Evolutionary conservation across 345 rosid species (phyloP), one percentile per base, ranked within the genome.

Genomic region (Crucihimalaya himalaica): DNA sequence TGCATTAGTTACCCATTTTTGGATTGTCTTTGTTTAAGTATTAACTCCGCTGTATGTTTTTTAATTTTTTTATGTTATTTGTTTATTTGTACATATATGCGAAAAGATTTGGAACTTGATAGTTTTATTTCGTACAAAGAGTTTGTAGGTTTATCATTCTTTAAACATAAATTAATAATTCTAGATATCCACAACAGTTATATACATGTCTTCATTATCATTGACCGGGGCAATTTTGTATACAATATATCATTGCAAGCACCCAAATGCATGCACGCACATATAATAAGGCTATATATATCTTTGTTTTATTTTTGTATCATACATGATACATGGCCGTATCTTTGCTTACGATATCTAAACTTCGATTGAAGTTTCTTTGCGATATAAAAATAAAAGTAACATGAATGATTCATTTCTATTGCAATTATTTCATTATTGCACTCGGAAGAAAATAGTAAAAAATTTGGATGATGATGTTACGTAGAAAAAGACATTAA

Each of bases 181-280:
- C 28, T 46, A 13, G 7, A 46, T 28, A 46, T 46, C 2, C 28
- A 28, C 18, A 66, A 20, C 27, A 6, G 20, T 51, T 15, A 18
- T 8, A 50, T 63, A 51, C 39, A 39, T 13, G 25, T 45, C 27
- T 47, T 27, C 61, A 34, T 15, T 10, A 58, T 10, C 47, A 16
- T 75, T 69, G 74, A 68, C 79, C 43, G 7, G 14, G 21, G 2
- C 9, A 63, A 37, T 21, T 72, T 63, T 39, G 28, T 27, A 62
- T 18, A 16, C 16, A 66, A 68, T 32, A 68, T 32, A 43, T 45
- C 58, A 73, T 3, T 56, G 12, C 31, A 46, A 34, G 66, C 43
- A n/a, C n/a, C n/a, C n/a, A n/a, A n/a, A n/a, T 56, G 12, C 31
- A 46, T 23, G 66, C 43, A 73, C 61, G 34, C 71, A 73, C 42